These are phyloP conservation scores for Fistulinella prunicolor DNA, from an alignment of 768 basidiomycete genomes.

Conservation along the genomic window DNA sequence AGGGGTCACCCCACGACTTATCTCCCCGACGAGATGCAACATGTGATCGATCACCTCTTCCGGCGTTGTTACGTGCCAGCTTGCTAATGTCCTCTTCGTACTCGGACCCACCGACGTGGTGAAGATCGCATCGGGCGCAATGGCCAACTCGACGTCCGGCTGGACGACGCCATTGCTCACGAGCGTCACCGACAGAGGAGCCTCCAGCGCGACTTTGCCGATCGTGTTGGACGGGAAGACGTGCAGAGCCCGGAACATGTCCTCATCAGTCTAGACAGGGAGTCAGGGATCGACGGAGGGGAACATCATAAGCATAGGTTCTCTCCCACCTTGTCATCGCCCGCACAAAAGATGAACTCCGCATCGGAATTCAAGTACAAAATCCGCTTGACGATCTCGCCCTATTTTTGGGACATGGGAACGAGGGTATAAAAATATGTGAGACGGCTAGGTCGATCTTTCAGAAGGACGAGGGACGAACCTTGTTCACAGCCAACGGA, in stretches of 20 bases:
- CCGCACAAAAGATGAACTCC: conserved; percentile 96
- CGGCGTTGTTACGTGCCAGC: conserved; percentile 90
- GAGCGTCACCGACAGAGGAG: conserved; percentile 51
- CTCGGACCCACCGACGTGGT: conserved; percentile 92
- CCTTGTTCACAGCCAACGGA: conserved; percentile 93
- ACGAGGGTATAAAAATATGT: no score
- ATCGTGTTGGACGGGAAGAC: conserved; percentile 46
- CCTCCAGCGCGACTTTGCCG: conserved; percentile 49
- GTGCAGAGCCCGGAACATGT: conserved; percentile 94
- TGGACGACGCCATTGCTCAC: conserved; percentile 20
- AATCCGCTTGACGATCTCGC: conserved; percentile 95
- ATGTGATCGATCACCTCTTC: conserved; percentile 83
- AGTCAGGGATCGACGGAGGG: background rate
- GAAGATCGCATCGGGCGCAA: conserved; percentile 73
- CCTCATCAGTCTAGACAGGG: conserved; percentile 81
- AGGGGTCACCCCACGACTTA: background rate
- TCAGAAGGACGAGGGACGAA: conserved; percentile 16
- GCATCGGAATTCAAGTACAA: conserved; percentile 91
- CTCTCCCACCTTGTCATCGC: conserved; percentile 83
- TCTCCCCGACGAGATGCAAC: conserved; percentile 53
- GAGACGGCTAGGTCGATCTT: no score
- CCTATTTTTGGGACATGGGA: conserved; percentile 35
- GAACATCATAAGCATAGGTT: background rate
- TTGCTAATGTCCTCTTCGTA: conserved; percentile 84
- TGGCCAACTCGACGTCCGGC: conserved; percentile 56